Evolutionary conservation across 805 yeast genomes (phyloP), one percentile per base, ranked within the genome.

Genomic region (Babjeviella inositovora): DNA sequence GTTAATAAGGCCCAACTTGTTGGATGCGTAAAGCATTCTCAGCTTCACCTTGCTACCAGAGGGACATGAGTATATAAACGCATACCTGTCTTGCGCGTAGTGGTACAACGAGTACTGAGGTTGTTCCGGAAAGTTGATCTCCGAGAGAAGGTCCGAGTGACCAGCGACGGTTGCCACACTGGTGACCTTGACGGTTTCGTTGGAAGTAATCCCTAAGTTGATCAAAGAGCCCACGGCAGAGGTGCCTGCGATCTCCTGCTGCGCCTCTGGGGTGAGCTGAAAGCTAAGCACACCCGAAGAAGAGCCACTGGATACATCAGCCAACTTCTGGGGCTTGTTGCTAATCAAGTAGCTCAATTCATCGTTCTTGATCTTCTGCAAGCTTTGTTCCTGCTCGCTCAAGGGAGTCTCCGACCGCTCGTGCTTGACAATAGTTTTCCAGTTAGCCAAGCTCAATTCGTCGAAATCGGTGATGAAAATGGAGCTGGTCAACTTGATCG

Each of bases 11-110:
- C 74, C 76, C 24, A 57, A 59, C 39, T 71, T 75, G 30, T 74
- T 75, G 3, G 93, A 66, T 2, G 98, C 97, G 39, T 84, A 82
- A 23, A 84, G 45, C 96, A 87, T 87, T 37, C 97, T 64, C 24
- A 84, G 90, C 45, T 74, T 77, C 19, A 90, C 90, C 47, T 71
- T 73, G 20, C 94, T 74, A 2, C 85, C 84, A 0, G 92, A 70
- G 4, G 98, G 97, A 45, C 95, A 85, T 6, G 87, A 62, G 42
- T 81, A 81, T 15, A 85, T 66, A 43, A 87, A 84, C 16, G 65
- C 66, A 18, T 38, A 35, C 21, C 54, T 45, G 2, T 41, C 47
- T 6, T 32, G 34, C 2, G 49, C 47, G 30, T 53, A 53, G 23
- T 53, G 59, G 39, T 62, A 62, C 13, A 79, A 32, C 15, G 67